A percentile compares a stretch with the other conserved stretches of the same genome.
phyloP scores from a whole-genome alignment of 192 early-diverging fungal genomes.

The Backusella morwellensis region DNA sequence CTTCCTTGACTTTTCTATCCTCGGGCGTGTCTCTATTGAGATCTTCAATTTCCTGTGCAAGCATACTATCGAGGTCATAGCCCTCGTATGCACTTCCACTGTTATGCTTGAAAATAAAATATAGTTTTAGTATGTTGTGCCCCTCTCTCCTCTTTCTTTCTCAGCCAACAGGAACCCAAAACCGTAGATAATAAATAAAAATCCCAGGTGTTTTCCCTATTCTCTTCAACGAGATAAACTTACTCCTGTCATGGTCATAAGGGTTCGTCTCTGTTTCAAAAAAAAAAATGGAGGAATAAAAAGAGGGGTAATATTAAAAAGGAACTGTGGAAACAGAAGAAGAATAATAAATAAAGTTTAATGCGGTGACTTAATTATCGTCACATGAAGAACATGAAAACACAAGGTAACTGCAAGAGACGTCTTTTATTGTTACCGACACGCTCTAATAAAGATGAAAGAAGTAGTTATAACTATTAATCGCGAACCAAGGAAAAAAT shows the following conservation, averaged over 20 bases:
- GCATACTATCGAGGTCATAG: conserved; percentile 19
- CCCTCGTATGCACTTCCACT: not conserved
- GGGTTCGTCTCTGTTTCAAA: not conserved
- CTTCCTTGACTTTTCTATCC: conserved; percentile 22
- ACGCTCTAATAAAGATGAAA: not conserved
- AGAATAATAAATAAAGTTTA: not conserved
- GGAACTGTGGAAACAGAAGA: not conserved
- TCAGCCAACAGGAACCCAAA: not conserved
- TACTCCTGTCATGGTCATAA: not conserved
- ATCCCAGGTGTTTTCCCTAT: not conserved
- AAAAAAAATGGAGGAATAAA: not conserved
- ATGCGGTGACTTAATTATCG: not conserved
- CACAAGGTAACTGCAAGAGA: not conserved
- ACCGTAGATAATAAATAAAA: not conserved
- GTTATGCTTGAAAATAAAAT: not conserved
- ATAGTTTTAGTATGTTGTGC: not conserved
- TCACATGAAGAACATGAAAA: not conserved
- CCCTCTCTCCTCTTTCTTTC: too few species aligned
- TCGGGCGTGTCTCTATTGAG: conserved; percentile 30
- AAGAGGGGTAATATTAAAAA: not conserved
- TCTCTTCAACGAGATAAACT: not conserved
- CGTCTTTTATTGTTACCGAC: not conserved
- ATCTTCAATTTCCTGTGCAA: conserved; percentile 27
- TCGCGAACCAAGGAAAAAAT: conserved; percentile 16
- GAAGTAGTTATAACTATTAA: not conserved